Conservation (phyloP, 2,329 filamentous ascomycete genomes). For the Thelonectria blattea region DNA sequence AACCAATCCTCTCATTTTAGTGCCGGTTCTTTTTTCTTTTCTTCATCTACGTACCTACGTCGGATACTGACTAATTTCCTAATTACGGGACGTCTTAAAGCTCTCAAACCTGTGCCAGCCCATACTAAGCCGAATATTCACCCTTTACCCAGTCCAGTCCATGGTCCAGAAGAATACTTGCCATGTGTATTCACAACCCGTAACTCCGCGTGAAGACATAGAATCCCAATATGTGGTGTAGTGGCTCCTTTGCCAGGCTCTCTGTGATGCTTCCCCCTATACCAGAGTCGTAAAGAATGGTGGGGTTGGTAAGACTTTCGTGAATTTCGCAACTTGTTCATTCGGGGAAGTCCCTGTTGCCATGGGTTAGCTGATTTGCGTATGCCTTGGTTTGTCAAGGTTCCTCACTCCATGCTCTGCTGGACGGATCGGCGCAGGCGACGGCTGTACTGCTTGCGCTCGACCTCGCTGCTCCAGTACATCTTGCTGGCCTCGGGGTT, state of each 20-base stretch:
- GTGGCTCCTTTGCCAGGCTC: neutral
- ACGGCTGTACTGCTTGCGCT: conserved; percentile 85
- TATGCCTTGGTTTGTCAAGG: too few species aligned
- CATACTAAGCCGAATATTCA: neutral
- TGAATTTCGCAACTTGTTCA: conserved; percentile 17
- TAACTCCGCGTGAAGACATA: neutral
- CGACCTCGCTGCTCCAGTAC: conserved; percentile 76
- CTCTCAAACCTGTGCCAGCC: neutral
- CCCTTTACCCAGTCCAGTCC: neutral
- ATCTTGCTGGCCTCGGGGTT: conserved; percentile 85
- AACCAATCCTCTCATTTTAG: conserved; percentile 1
- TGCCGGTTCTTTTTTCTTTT: neutral
- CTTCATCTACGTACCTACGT: neutral
- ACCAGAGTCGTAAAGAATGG: neutral
- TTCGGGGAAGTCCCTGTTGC: conserved; percentile 43
- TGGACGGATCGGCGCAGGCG: conserved; percentile 80
- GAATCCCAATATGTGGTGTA: neutral
- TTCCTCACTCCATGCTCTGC: conserved; percentile 65
- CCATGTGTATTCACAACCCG: neutral
- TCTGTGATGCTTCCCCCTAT: neutral
- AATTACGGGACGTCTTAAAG: neutral
- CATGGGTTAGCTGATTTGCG: conserved; percentile 12
- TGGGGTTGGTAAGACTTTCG: neutral
- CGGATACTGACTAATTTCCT: neutral
- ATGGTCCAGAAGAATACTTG: neutral